These are phyloP conservation scores for Penicillium cataractarum DNA, from an alignment of 495 filamentous ascomycete species.

Conservation along the genomic window DNA sequence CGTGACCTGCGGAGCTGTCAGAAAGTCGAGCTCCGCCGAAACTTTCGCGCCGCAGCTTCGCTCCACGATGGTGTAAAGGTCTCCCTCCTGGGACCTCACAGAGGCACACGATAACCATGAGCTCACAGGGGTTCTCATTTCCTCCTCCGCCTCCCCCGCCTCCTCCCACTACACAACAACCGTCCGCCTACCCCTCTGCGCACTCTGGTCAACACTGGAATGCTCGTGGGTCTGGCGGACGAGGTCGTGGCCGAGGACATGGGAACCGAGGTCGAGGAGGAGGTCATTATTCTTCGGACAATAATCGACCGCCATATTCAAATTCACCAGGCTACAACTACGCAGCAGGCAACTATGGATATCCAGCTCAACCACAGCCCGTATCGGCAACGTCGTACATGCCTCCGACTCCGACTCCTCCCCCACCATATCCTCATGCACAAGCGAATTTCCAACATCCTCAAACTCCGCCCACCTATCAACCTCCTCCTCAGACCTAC, in stretches of 20 bases:
- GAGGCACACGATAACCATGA: conserved; percentile 42
- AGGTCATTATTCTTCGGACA: conserved; percentile 47
- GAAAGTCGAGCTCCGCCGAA: conserved; percentile 19
- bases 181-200: conserved; percentile 29
- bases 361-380: conserved; percentile 36
- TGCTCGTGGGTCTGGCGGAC: conserved; percentile 37
- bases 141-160: conserved; percentile 55
- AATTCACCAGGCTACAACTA: conserved; percentile 32
- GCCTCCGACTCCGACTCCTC: conserved; percentile 14
- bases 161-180: conserved; percentile 37
- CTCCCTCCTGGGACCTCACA: conserved; percentile 20
- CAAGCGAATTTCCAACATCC: conserved; percentile 33
- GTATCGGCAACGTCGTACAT: conserved; percentile 30
- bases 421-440: conserved; percentile 34
- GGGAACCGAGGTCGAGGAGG: conserved; percentile 57
- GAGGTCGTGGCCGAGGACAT: conserved; percentile 47
- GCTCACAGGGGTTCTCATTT: conserved; percentile 53
- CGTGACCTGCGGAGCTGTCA: conserved; percentile 26
- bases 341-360: conserved; percentile 40
- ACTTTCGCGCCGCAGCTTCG: conserved; percentile 11
- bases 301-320: conserved; percentile 28
- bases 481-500: conserved; percentile 32
- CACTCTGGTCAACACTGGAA: conserved; percentile 40
- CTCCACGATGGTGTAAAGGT: conserved; percentile 23
- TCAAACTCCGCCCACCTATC: conserved; percentile 27